Base-by-base conservation (phyloP, 257 asterid genomes). In the Solanum okadae region DNA sequence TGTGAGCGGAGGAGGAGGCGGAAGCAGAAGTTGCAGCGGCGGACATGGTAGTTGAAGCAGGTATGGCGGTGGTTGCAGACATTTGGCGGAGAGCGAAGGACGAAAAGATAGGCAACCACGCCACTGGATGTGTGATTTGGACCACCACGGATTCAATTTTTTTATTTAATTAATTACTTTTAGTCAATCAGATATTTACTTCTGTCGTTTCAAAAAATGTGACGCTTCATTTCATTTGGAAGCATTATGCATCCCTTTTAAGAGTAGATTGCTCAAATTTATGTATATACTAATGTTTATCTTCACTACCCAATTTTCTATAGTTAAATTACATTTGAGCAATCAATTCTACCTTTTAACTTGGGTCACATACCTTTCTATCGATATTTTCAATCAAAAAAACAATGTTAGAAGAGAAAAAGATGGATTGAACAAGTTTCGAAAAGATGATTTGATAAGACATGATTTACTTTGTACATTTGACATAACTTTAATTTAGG, bases 371-470 rank as follows among this genome's bases (percentile, higher is more conserved):
- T 22, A 61, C 6, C 29, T 22, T 23, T 61, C 6, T 22, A 22
- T 8, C 2, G 5, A 9, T 61, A 23, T 23, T 61, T 61, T 61
- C 14, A 3, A 23, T 61, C 63, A 1, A 1, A 22, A 59, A 22
- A 4, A 8, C 0, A 6, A 22, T 9, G 27, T 3, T 6, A 56
- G n/a, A 2, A 3, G 1, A 59, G 6, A 2, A 2, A 1, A 5
- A 59, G 3, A 0, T 22, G 2, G 3, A 3, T 61, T 0, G 12
- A 23, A 61, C 0, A 2, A 61, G 6, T 22, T 20, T 22, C 2
- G 0, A 22, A 3, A 1, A 20, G 0, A 61, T 0, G 0, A 22
- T 61, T 4, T 8, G 2, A 23, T 61, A 61, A 23, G 0, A 9
- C 0, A 9, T 61, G 5, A 4, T 23, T 61, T 0, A 61, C 1